Evolutionary conservation across 306 rosid species (phyloP), one percentile per base, ranked within the genome.

Genomic region (Inga leiocalycina): DNA sequence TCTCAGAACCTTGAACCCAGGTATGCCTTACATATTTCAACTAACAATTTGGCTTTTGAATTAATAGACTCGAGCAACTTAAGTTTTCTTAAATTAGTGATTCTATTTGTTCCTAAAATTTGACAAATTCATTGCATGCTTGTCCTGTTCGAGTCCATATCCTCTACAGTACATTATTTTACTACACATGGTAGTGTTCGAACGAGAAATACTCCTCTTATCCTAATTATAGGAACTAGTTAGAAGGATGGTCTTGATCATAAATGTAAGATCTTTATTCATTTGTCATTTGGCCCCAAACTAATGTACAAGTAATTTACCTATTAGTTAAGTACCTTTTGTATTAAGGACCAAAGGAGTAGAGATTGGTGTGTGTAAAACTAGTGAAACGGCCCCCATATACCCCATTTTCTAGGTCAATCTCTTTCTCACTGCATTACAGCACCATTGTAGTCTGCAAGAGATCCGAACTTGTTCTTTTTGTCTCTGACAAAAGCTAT

Each of bases 1-100:
- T 87, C 89, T 49, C 93, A 89, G 76, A 95, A 91, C 85, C 83
- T 88, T 66, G 97, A 90, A 86, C 91, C 92, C 81, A 90, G 96
- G 99, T 95, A 90, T 68, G 82, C 57, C 61, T 22, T 54, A 83
- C 16, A 80, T 32, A 59, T 48, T 79, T 39, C 7, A 39, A 39
- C 35, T 41, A 0, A 39, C 49, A 39, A 69, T 39, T 17, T 39
- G 15, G 8, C 44, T 69, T 22, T 22, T 37, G 14, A 19, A 17
- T 68, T 20, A 15, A 0, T 68, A 16, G 15, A 6, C 49, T 4
- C 11, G 37, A 15, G 43, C n/a, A 35, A 35, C 27, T 67, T 14
- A 4, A 35, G 46, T 37, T 41, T 69, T 32, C 71, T 5, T 39
- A 20, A 69, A 39, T 10, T 20, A 37, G 4, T 37, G 44, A 41